Evolutionary conservation across 192 early-diverging fungal species (phyloP).

Genomic region (Neocallimastix lanati): DNA sequence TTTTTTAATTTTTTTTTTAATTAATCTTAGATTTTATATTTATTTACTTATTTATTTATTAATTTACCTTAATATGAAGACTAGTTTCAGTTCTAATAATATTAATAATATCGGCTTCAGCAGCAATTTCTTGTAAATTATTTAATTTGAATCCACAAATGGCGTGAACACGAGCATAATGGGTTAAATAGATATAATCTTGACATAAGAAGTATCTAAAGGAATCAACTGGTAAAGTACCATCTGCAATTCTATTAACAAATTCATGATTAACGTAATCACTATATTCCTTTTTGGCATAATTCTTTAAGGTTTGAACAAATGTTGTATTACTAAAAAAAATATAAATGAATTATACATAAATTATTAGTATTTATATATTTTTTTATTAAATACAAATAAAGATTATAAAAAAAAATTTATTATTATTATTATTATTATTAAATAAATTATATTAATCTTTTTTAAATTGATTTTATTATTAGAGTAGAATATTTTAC

Average conservation of each 20-base stretch:
- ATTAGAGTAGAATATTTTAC: too few species aligned
- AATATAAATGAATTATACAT: too few species aligned
- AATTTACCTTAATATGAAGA: constrained; percentile 43
- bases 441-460: too few species aligned
- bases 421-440: too few species aligned
- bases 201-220: constrained; percentile 70
- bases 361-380: too few species aligned
- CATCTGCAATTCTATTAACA: constrained; percentile 54
- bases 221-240: constrained; percentile 39
- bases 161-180: constrained; percentile 58
- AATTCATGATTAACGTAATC: constrained; percentile 53
- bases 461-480: too few species aligned
- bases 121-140: constrained; percentile 29
- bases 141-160: constrained; percentile 58
- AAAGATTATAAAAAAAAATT: too few species aligned
- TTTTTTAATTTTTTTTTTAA: too few species aligned
- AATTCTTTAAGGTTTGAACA: constrained; percentile 15
- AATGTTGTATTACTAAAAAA: constrained; percentile 5
- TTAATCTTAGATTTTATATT: too few species aligned
- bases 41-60: too few species aligned
- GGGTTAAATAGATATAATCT: constrained; percentile 62
- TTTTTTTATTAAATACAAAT: too few species aligned
- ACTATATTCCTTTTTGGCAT: constrained; percentile 36
- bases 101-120: constrained; percentile 38
- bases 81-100: constrained; percentile 46